Evolutionary conservation across 495 filamentous ascomycete genomes (phyloP), one percentile per base, ranked within the genome.

Genomic region (Lasiosphaeriaceae sp.): DNA sequence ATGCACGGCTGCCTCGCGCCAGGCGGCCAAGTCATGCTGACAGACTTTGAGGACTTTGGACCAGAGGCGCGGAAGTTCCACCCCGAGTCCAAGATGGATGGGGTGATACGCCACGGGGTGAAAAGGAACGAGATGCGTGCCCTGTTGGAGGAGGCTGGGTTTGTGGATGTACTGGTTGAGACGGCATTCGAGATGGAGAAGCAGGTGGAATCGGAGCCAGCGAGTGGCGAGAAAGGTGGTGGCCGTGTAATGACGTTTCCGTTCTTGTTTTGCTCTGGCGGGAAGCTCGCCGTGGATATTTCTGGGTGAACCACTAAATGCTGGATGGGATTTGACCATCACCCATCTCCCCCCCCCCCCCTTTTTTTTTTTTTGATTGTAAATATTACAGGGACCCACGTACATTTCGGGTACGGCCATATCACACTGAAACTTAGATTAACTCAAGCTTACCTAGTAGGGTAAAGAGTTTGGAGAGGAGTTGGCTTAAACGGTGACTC

Each of bases 41-140:
- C 80, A n/a, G 81, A 84, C 47, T 84, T 79, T 63, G 79, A 84
- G 62, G 74, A 84, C 47, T 80, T 77, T 55, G 81, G 81, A 6
- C 75, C 77, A 0, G 78, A 75, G 37, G 80, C 80, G 16, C 61
- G 73, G 24, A 63, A 60, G 52, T 84, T 82, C 47, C 81, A 84
- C 62, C 75, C 81, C 2, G 67, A 70, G 58, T 49, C 56, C 2
- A 81, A 78, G 66, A 70, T 80, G 70, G 76, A 73, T 8, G 80
- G 77, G 2, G 80, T 83, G 11, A 75, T 80, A 69, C 57, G 80
- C 46, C 80, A 84, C 65, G 80, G 81, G 20, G 75, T 84, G 29
- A 59, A 63, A 52, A 55, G 65, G 45, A 60, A 37, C 1, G 71
- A 68, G 64, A 73, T 83, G 24, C 61, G 63, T 57, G 49, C 12